These are phyloP conservation scores for Fusarium sp. DNA, from an alignment of 2,329 filamentous ascomycete genomes.

Conservation along the genomic window DNA sequence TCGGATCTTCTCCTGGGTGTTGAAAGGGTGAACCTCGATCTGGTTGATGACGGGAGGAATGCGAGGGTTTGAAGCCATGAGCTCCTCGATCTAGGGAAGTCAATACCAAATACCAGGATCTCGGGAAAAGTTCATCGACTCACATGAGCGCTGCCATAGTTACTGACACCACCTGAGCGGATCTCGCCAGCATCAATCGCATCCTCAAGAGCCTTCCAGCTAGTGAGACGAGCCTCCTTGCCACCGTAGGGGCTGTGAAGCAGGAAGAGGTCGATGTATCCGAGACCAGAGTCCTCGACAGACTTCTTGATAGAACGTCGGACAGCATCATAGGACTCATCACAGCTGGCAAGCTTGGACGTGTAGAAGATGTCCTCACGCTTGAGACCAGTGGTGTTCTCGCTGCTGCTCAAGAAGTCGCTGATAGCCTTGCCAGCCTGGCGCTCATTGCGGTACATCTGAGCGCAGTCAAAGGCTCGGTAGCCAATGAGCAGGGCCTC, in stretches of 20 bases:
- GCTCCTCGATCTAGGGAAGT: constrained; percentile 72
- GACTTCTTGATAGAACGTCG: constrained; percentile 76
- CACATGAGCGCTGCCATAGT: constrained; percentile 83
- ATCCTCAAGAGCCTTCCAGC: constrained; percentile 84
- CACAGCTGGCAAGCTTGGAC: constrained; percentile 80
- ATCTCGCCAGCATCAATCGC: constrained; percentile 81
- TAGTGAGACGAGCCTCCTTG: constrained; percentile 75
- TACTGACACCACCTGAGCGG: constrained; percentile 81
- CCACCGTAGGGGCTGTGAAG: constrained; percentile 87
- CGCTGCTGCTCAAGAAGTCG: constrained; percentile 66
- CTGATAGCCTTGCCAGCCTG: constrained; percentile 78
- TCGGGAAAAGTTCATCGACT: constrained; percentile 49
- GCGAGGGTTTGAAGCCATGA: constrained; percentile 74
- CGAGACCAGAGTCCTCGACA: constrained; percentile 76
- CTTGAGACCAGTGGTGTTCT: constrained; percentile 66
- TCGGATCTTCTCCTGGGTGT: constrained; percentile 78
- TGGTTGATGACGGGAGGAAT: constrained; percentile 82
- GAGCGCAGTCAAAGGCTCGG: constrained; percentile 67
- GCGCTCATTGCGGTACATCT: constrained; percentile 78
- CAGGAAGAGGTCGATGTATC: constrained; percentile 85
- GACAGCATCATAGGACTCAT: constrained; percentile 76
- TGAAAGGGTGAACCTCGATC: constrained; percentile 88
- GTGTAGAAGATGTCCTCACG: constrained; percentile 85
- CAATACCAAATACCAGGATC: not conserved
- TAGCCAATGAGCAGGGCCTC: constrained; percentile 71